Evolutionary conservation across 768 basidiomycete genomes (phyloP).

Genomic region (Megacollybia marginata): DNA sequence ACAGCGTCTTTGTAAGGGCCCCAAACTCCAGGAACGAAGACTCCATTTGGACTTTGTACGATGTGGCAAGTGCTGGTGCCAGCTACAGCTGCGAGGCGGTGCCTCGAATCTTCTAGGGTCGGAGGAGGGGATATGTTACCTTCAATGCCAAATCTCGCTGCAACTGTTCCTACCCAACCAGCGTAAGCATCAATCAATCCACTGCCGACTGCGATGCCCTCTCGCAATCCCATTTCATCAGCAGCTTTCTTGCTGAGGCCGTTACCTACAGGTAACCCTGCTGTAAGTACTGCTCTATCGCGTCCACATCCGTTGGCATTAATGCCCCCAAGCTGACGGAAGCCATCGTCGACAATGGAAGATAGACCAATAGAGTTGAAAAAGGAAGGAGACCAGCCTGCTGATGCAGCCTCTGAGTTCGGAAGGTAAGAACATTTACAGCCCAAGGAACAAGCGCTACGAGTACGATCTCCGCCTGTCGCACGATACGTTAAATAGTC

Average conservation of each 20-base stretch:
- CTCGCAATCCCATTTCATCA: constrained; percentile 72
- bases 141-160: constrained; percentile 58
- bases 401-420: constrained; percentile 18
- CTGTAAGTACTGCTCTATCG: constrained; percentile 54
- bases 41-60: constrained; percentile 78
- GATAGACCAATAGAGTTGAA: constrained; percentile 67
- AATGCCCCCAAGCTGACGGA: too few species aligned
- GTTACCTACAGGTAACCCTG: constrained; percentile 77
- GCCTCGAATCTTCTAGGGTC: constrained; percentile 64
- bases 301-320: too few species aligned
- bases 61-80: constrained; percentile 97
- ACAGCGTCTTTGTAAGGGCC: constrained; percentile 88
- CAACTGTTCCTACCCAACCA: constrained; percentile 96
- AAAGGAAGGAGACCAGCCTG: constrained; percentile 86
- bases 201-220: constrained; percentile 80
- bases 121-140: constrained; percentile 40
- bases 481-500: constrained; percentile 94
- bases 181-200: constrained; percentile 47
- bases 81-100: constrained; percentile 86
- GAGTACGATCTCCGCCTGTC: constrained; percentile 56
- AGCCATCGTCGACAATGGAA: neutral
- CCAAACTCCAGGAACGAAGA: constrained; percentile 92
- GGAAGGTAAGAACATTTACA: constrained; percentile 97
- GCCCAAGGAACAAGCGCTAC: constrained; percentile 89
- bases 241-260: constrained; percentile 79